Evolutionary conservation across 2,329 filamentous ascomycete genomes (phyloP).

Genomic region (Rhinocladiella similis): DNA sequence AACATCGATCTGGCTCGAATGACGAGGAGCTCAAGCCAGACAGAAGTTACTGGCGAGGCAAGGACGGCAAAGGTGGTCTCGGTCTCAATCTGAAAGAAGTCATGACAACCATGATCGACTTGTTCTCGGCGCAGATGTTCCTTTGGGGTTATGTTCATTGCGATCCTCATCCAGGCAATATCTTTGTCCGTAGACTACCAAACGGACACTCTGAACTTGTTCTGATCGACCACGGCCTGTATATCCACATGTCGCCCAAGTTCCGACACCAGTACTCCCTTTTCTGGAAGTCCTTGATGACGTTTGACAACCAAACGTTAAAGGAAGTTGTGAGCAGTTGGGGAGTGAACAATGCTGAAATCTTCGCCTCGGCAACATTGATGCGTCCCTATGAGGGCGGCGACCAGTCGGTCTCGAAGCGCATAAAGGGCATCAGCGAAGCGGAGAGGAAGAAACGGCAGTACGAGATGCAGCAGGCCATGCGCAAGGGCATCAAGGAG

Average conservation of each 20-base stretch:
- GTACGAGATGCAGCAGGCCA: constrained; percentile 78
- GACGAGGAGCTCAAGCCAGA: constrained; percentile 73
- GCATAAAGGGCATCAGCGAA: constrained; percentile 56
- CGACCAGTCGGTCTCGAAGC: constrained; percentile 64
- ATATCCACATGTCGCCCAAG: constrained; percentile 81
- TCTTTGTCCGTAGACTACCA: constrained; percentile 85
- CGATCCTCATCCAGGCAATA: constrained; percentile 95
- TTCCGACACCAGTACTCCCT: constrained; percentile 84
- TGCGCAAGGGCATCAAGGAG: constrained; percentile 71
- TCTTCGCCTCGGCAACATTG: constrained; percentile 88
- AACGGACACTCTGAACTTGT: constrained; percentile 85
- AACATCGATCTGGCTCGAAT: constrained; percentile 50
- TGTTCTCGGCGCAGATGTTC: constrained; percentile 98
- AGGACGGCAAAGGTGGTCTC: constrained; percentile 72
- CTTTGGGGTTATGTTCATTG: constrained; percentile 95
- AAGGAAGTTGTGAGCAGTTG: constrained; percentile 70
- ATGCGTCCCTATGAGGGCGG: constrained; percentile 90
- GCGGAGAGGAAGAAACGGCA: constrained; percentile 59
- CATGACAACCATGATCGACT: constrained; percentile 94
- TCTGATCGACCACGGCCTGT: constrained; percentile 94
- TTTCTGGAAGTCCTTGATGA: constrained; percentile 93
- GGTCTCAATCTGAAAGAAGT: constrained; percentile 81
- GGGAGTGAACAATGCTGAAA: constrained; percentile 85
- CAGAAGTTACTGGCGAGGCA: constrained; percentile 75
- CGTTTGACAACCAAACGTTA: constrained; percentile 86